Percentiles rank a stretch among this genome's conserved stretches.
These are phyloP conservation scores for Ilex asprella DNA, from an alignment of 257 asterid species.

Conservation along the genomic window DNA sequence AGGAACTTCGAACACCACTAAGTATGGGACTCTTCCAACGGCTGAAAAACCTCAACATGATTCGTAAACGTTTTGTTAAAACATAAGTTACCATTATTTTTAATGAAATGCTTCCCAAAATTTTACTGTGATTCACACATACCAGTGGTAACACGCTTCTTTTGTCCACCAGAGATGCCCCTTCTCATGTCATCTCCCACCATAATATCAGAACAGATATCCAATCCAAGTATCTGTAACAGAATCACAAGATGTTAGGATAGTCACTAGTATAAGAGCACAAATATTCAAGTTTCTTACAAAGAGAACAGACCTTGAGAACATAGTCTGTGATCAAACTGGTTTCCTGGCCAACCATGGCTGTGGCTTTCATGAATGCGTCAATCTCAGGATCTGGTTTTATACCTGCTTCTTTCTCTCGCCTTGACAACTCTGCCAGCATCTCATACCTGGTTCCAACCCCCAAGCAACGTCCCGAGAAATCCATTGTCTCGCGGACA, in stretches of 20 bases:
- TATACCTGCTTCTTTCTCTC: constrained; percentile 51
- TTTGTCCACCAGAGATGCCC: constrained; percentile 94
- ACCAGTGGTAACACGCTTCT: constrained; percentile 89
- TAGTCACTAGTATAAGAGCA: background rate
- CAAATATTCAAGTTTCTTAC: background rate
- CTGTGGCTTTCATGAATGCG: constrained; percentile 77
- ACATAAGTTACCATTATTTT: too few species aligned
- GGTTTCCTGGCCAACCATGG: constrained; percentile 69
- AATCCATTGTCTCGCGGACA: constrained; percentile 84
- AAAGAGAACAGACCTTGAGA: constrained; percentile 48
- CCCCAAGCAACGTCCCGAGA: constrained; percentile 86
- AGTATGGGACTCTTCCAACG: too few species aligned
- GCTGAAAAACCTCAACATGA: too few species aligned
- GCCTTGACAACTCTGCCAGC: constrained; percentile 54
- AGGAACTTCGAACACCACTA: too few species aligned
- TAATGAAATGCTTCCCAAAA: too few species aligned
- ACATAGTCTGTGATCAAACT: constrained; percentile 78
- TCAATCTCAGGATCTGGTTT: constrained; percentile 68
- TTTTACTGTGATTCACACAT: constrained; percentile 3
- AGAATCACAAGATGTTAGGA: constrained; percentile 14
- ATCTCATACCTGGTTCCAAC: constrained; percentile 81
- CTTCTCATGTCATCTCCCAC: constrained; percentile 95
- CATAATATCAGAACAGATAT: constrained; percentile 81
- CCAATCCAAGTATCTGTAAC: constrained; percentile 78
- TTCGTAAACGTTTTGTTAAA: too few species aligned